Percentiles rank a stretch among this genome's conserved stretches.
Evolutionary conservation across 352 stramenopile species (phyloP).

Genomic region (Thalassiosira mediterranea): DNA sequence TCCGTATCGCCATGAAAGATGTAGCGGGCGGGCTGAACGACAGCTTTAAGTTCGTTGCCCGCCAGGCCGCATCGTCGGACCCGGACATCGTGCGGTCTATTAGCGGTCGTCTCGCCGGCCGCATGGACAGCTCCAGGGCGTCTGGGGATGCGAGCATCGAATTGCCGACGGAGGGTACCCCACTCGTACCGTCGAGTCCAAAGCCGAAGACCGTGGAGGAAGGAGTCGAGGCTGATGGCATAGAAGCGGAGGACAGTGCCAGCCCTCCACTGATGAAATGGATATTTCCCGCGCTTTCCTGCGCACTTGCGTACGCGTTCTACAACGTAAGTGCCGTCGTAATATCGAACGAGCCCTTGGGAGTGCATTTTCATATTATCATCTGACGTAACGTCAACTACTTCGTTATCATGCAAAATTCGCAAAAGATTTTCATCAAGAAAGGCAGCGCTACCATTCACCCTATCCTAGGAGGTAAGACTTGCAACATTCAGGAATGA

Average conservation of each 20-base stretch:
- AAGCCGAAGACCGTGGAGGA: not conserved
- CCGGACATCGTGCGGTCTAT: no score
- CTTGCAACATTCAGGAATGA: no score
- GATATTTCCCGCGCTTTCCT: constrained; percentile 63
- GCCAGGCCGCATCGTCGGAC: no score
- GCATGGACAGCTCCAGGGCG: constrained; percentile 6
- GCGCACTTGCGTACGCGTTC: constrained; percentile 62
- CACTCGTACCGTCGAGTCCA: constrained; percentile 5
- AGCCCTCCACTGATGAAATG: constrained; percentile 29
- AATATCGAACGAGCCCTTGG: no score
- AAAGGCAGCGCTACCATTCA: constrained; percentile 58
- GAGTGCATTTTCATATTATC: not conserved
- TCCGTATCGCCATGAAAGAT: no score
- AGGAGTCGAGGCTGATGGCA: constrained; percentile 1
- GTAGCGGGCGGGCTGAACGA: no score
- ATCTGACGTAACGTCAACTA: not conserved
- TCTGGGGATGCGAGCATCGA: no score
- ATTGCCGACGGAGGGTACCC: constrained; percentile 3
- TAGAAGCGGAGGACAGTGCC: not conserved
- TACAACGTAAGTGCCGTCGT: constrained; percentile 59
- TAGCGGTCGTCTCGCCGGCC: constrained; percentile 1
- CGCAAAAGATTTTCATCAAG: constrained; percentile 65
- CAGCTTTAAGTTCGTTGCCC: no score
- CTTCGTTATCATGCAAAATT: not conserved
- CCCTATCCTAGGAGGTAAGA: constrained; percentile 62